These are phyloP conservation scores for Lentinula sp. DNA, from an alignment of 768 basidiomycete genomes.

Conservation along the genomic window DNA sequence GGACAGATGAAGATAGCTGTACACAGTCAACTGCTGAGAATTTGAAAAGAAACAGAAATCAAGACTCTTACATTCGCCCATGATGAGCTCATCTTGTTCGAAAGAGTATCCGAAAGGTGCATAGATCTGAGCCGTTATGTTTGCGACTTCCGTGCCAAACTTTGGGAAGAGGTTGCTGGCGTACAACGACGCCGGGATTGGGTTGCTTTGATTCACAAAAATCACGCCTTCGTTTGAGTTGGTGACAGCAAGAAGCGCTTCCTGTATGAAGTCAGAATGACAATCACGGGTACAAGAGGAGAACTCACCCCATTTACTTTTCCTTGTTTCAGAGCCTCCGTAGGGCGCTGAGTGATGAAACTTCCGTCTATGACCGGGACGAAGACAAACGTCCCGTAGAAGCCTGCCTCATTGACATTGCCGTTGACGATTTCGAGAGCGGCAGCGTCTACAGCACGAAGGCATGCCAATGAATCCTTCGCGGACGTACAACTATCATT, in stretches of 20 bases:
- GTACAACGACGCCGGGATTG: constrained; percentile 15
- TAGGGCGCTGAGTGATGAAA: constrained; percentile 25
- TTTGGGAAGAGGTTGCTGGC: constrained; percentile 18
- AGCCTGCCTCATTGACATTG: constrained; percentile 10
- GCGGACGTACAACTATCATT: neutral
- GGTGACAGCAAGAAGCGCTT: constrained; percentile 18
- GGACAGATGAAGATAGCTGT: constrained; percentile 31
- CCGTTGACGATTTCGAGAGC: constrained; percentile 16
- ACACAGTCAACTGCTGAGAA: neutral
- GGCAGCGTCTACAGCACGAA: constrained; percentile 16
- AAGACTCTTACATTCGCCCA: constrained; percentile 19
- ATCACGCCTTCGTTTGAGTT: constrained; percentile 25
- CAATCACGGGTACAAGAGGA: neutral
- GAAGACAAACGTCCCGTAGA: constrained; percentile 18
- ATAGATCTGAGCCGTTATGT: constrained; percentile 11
- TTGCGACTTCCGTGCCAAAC: constrained; percentile 9
- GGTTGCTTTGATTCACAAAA: constrained; percentile 17
- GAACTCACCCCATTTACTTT: constrained; percentile 24
- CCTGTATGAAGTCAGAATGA: neutral
- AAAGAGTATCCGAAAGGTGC: constrained; percentile 8
- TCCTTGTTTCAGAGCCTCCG: constrained; percentile 18
- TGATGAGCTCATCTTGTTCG: constrained; percentile 14
- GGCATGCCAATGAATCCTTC: constrained; percentile 17
- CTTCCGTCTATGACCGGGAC: constrained; percentile 26
- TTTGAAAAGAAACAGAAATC: neutral